A percentile compares a stretch with the other conserved stretches of the same genome.
These are phyloP conservation scores for Citrus reticulata DNA, from an alignment of 345 rosid species.

Conservation along the genomic window DNA sequence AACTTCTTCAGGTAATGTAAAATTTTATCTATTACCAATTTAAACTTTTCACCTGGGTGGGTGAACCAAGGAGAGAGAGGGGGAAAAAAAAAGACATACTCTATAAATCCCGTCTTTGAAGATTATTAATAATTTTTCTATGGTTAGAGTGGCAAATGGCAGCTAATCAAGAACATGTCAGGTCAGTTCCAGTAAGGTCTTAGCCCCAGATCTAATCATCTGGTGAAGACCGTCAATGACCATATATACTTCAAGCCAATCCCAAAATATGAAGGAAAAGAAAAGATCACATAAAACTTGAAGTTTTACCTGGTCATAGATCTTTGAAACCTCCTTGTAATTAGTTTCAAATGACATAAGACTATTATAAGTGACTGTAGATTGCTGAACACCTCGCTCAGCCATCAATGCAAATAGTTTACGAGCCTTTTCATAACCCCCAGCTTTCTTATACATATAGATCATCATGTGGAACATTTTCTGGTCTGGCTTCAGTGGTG, in stretches of 20 bases:
- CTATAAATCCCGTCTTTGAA: not conserved
- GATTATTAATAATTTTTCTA: not conserved
- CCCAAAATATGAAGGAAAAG: not conserved
- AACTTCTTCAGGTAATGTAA: not conserved
- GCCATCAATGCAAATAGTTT: slow-evolving; percentile 69
- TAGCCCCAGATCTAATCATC: not conserved
- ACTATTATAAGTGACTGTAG: slow-evolving; percentile 84
- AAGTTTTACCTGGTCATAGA: slow-evolving; percentile 78
- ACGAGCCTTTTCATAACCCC: slow-evolving; percentile 80
- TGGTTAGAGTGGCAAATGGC: not conserved
- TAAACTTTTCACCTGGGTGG: not conserved
- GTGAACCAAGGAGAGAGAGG: not conserved
- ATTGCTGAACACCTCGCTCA: slow-evolving; percentile 61
- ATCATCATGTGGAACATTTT: slow-evolving; percentile 98
- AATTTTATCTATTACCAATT: not conserved
- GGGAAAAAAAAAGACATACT: not conserved
- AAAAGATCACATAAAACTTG: not conserved
- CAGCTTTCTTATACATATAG: slow-evolving; percentile 86
- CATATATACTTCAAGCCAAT: not conserved
- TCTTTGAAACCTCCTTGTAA: slow-evolving; percentile 95
- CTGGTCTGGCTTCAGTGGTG: slow-evolving; percentile 82
- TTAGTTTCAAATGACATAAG: slow-evolving; percentile 87
- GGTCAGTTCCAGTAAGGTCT: not conserved
- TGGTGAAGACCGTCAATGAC: not conserved
- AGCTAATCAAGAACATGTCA: not conserved